These are phyloP conservation scores for Pseudogymnoascus sp. DNA, from an alignment of 2,329 filamentous ascomycete genomes.

Conservation along the genomic window DNA sequence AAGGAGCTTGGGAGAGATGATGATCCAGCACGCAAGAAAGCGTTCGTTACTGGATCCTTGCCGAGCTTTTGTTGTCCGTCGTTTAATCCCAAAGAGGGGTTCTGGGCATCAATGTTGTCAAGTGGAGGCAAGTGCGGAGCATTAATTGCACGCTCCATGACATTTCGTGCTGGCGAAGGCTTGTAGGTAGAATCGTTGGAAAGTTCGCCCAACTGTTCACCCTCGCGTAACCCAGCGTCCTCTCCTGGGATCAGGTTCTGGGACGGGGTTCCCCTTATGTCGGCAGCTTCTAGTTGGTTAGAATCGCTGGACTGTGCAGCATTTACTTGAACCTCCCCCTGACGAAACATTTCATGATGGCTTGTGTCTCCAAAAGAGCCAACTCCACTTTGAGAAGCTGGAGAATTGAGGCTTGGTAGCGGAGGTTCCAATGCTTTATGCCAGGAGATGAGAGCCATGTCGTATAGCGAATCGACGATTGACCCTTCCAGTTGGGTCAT, in stretches of 20 bases:
- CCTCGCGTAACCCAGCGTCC: background rate
- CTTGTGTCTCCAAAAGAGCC: slow-evolving; percentile 17
- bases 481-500: slow-evolving; percentile 68
- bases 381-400: slow-evolving; percentile 35
- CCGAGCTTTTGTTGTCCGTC: background rate
- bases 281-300: background rate
- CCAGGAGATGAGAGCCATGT: slow-evolving; percentile 68
- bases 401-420: slow-evolving; percentile 46
- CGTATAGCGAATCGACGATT: slow-evolving; percentile 69
- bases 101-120: background rate
- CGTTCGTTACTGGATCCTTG: background rate
- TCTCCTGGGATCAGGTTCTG: background rate
- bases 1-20: background rate
- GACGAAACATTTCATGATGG: slow-evolving; percentile 25
- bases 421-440: slow-evolving; percentile 53
- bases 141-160: background rate
- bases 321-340: slow-evolving; percentile 27
- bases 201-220: background rate
- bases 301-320: background rate
- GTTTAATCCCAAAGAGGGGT: background rate
- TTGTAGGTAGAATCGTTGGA: background rate
- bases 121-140: background rate
- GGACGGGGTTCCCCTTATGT: background rate
- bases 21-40: background rate
- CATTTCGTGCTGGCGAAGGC: background rate